Evolutionary conservation across 2,329 filamentous ascomycete genomes (phyloP).

Genomic region (Colletotrichum simmondsii): DNA sequence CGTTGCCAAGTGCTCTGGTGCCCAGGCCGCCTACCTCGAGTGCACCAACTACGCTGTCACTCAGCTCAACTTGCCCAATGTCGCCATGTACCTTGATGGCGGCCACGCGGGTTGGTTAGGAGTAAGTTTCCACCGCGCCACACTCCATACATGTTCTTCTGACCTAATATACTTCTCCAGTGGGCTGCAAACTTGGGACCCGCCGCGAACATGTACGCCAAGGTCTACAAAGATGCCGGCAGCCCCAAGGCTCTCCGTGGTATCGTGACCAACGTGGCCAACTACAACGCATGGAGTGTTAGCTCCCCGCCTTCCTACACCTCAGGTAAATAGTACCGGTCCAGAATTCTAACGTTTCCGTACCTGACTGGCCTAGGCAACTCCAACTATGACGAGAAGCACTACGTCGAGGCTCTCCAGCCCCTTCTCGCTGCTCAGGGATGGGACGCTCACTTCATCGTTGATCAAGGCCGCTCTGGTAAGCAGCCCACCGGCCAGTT

Average conservation of each 20-base stretch:
- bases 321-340: slow-evolving; percentile 37
- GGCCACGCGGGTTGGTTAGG: slow-evolving; percentile 65
- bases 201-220: slow-evolving; percentile 58
- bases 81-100: slow-evolving; percentile 64
- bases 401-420: slow-evolving; percentile 73
- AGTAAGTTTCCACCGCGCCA: background rate
- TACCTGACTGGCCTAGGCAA: slow-evolving; percentile 49
- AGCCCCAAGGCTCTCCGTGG: slow-evolving; percentile 62
- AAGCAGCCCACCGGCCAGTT: slow-evolving; percentile 67
- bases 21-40: slow-evolving; percentile 59
- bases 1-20: slow-evolving; percentile 60
- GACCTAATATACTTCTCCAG: slow-evolving; percentile 49
- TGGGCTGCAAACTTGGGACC: slow-evolving; percentile 64
- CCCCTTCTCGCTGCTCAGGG: slow-evolving; percentile 64
- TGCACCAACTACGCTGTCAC: slow-evolving; percentile 62
- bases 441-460: slow-evolving; percentile 60
- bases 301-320: slow-evolving; percentile 57
- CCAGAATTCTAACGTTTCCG: too few relatives aligned
- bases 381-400: slow-evolving; percentile 62
- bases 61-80: slow-evolving; percentile 64
- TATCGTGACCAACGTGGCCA: slow-evolving; percentile 68
- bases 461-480: slow-evolving; percentile 62
- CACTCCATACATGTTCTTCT: too few relatives aligned
- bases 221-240: slow-evolving; percentile 61
- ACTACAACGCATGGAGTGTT: slow-evolving; percentile 64